Evolutionary conservation across 23 red algal genomes (phyloP), one percentile per base, ranked within the genome.

Genomic region (Rhodosorus marinus): DNA sequence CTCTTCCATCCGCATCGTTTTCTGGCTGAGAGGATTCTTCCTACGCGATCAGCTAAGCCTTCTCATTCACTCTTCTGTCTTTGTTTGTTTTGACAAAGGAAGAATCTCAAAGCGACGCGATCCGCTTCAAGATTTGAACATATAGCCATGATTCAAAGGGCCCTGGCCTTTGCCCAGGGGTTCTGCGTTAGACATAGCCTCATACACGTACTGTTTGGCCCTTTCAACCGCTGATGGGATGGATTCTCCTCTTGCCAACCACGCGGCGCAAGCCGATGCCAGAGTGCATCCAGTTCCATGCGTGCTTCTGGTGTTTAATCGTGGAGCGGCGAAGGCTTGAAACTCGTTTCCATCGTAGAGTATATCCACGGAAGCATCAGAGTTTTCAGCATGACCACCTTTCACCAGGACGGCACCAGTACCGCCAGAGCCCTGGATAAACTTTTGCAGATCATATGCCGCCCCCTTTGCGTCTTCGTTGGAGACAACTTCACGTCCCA

Each of bases 271-370:
- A 28, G 78, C 77, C 9, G 90, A 33, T 0, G 90, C 71, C n/a
- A 75, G 53, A 26, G 90, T 98, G 33, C 90, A 98, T 6, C 90
- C 90, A 17, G 90, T 98, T 4, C 90, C 90, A 45, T 98, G 90
- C 5, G 77, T 98, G 55, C 70, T 80, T 22, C 35, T 31, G 32
- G 90, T 64, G 0, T 79, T 62, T 15, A 98, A 21, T 19, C 90
- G 66, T 21, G 90, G 59, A 29, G 35, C 51, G 26, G 19, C 41
- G 26, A 81, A 72, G 22, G 65, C 72, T 17, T 80, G 49, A 8
- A 63, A 83, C 7, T 46, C 55, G 29, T 53, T 26, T 5, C 62
- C 70, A 32, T 84, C 73, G 49, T 83, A 83, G 3, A 98, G 66
- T 11, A 93, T 45, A 51, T 98, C 90, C 1, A 65, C 75, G 35